phyloP scores from a whole-genome alignment of 164 flowering plant species.

The Taxillus chinensis region DNA sequence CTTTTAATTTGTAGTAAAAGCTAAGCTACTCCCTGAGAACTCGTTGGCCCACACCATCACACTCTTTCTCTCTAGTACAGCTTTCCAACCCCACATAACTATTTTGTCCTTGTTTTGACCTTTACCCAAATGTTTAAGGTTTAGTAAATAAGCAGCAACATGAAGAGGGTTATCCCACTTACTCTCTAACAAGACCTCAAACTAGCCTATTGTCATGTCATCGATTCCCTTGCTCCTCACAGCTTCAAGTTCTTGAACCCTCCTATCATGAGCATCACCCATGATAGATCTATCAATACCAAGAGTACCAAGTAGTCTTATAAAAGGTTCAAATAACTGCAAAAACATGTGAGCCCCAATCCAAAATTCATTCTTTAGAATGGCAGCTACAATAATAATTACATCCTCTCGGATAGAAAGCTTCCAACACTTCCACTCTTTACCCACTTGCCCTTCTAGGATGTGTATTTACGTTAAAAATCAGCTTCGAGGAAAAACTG shows the following conservation, averaged over 20 bases:
- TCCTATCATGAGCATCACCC: slow-evolving; percentile 26
- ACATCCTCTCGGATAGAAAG: slow-evolving; percentile 14
- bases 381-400: slow-evolving; percentile 19
- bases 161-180: slow-evolving; percentile 36
- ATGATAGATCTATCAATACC: slow-evolving; percentile 23
- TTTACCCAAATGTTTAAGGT: slow-evolving; percentile 25
- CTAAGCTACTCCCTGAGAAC: slow-evolving; percentile 30
- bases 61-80: slow-evolving; percentile 27
- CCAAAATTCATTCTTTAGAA: slow-evolving; percentile 30
- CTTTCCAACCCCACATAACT: slow-evolving; percentile 40
- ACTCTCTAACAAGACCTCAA: slow-evolving; percentile 23
- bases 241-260: slow-evolving; percentile 23
- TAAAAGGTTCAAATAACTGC: slow-evolving; percentile 30
- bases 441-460: slow-evolving; percentile 18
- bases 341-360: slow-evolving; percentile 17
- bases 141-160: slow-evolving; percentile 30
- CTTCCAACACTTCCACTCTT: slow-evolving; percentile 29
- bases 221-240: slow-evolving; percentile 20
- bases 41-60: slow-evolving; percentile 22
- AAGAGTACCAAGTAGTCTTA: slow-evolving; percentile 16
- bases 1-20: slow-evolving; percentile 32
- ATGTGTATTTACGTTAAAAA: slow-evolving; percentile 26
- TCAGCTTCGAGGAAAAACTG: slow-evolving; percentile 18
- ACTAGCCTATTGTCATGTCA: slow-evolving; percentile 14
- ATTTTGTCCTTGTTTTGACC: too few species aligned